A percentile compares a stretch with the other conserved stretches of the same genome.
These are phyloP conservation scores for Gyromitra esculenta DNA, from an alignment of 2,329 filamentous ascomycete species.

Conservation along the genomic window DNA sequence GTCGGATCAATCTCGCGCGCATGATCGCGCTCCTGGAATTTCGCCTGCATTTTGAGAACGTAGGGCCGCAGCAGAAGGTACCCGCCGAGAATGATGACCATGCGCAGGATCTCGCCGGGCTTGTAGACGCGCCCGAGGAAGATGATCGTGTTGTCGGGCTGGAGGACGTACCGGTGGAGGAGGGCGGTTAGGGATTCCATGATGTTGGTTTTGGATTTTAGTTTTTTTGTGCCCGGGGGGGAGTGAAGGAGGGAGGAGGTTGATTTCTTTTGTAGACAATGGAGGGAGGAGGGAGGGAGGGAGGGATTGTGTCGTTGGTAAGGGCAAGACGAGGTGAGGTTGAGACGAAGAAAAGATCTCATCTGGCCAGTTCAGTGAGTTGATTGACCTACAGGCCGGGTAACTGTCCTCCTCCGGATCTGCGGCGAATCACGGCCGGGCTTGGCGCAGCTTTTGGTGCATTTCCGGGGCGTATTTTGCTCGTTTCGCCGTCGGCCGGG, in stretches of 20 bases:
- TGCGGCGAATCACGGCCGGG: too few species aligned
- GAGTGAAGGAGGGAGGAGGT: not conserved
- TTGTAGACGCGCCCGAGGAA: constrained; percentile 52
- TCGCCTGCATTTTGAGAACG: constrained; percentile 73
- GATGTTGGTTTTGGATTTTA: not conserved
- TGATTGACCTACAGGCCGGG: too few species aligned
- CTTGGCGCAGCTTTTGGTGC: too few species aligned
- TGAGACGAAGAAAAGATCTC: too few species aligned
- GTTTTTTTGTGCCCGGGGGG: not conserved
- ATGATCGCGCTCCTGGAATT: constrained; percentile 71
- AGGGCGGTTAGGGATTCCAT: constrained; percentile 43
- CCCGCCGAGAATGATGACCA: constrained; percentile 75
- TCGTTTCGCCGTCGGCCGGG: too few species aligned
- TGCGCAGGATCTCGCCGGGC: constrained; percentile 76
- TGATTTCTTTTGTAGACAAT: not conserved
- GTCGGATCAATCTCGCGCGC: constrained; percentile 63
- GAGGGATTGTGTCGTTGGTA: not conserved
- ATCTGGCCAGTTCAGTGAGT: too few species aligned
- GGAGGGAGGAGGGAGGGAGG: not conserved
- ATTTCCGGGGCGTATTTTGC: too few species aligned
- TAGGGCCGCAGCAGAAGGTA: constrained; percentile 80
- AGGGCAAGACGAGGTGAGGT: too few species aligned
- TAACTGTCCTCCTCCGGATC: too few species aligned
- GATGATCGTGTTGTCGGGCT: constrained; percentile 52
- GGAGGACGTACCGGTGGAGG: constrained; percentile 40